phyloP scores from a whole-genome alignment of 2,329 filamentous ascomycete genomes.

The Alternaria arborescens region DNA sequence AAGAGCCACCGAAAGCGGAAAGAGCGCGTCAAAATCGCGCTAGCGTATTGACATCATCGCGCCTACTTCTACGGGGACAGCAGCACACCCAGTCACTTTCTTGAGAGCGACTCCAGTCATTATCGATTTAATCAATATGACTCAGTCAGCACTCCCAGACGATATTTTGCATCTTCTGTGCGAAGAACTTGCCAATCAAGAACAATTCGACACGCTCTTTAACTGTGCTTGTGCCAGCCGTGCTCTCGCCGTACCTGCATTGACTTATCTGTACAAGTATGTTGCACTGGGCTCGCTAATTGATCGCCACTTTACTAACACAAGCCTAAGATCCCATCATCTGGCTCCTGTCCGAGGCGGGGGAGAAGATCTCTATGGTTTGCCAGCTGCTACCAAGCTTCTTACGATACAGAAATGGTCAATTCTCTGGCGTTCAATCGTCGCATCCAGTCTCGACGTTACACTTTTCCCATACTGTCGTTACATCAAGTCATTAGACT shows the following conservation, averaged over 20 bases:
- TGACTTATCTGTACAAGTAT: constrained; percentile 71
- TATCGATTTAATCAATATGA: constrained; percentile 27
- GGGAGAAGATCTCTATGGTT: constrained; percentile 48
- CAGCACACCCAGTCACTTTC: constrained; percentile 5
- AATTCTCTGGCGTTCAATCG: constrained; percentile 72
- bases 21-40: constrained; percentile 33
- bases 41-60: constrained; percentile 26
- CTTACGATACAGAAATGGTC: constrained; percentile 66
- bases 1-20: constrained; percentile 22
- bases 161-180: constrained; percentile 70
- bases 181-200: constrained; percentile 63
- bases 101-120: not conserved
- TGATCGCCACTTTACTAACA: constrained; percentile 1
- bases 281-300: constrained; percentile 20
- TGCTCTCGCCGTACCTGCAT: constrained; percentile 65
- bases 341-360: constrained; percentile 56
- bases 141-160: constrained; percentile 56
- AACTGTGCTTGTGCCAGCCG: constrained; percentile 65
- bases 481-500: constrained; percentile 70
- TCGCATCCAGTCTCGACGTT: constrained; percentile 68
- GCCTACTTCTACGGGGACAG: constrained; percentile 5
- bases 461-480: constrained; percentile 74
- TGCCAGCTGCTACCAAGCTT: constrained; percentile 53
- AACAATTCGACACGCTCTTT: constrained; percentile 69
- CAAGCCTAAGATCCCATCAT: constrained; percentile 52